Evolutionary conservation across 768 basidiomycete genomes (phyloP).

Genomic region (Hypholoma fasciculare): DNA sequence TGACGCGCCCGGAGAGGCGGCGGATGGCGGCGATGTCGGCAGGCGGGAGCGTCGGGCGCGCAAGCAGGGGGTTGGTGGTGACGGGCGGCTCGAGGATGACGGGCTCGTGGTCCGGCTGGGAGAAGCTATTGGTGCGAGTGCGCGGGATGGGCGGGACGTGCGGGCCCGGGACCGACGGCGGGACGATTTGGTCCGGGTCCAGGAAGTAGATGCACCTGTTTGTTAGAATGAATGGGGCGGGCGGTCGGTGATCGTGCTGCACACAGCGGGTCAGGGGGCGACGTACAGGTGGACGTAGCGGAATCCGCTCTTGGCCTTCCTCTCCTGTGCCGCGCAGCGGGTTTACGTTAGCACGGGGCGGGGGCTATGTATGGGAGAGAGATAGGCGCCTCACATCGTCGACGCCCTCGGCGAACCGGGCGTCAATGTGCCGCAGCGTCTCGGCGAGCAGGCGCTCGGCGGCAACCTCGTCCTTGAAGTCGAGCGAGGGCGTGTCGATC

Average conservation of each 20-base stretch:
- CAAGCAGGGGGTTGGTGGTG: conserved; percentile 68
- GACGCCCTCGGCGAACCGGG: conserved; percentile 69
- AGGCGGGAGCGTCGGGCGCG: conserved; percentile 65
- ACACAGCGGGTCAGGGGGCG: conserved; percentile 8
- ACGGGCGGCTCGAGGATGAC: conserved; percentile 82
- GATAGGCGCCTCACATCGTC: conserved; percentile 63
- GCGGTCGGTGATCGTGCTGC: conserved; percentile 15
- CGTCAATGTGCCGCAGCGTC: conserved; percentile 70
- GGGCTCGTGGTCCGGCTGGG: conserved; percentile 70
- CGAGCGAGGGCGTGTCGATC: conserved; percentile 81
- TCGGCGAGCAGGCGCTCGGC: conserved; percentile 67
- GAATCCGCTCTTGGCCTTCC: conserved; percentile 68
- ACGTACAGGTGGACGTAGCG: conserved; percentile 82
- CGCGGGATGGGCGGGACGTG: conserved; percentile 69
- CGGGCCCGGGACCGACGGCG: conserved; percentile 64
- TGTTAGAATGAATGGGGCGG: conserved; percentile 18
- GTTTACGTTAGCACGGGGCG: conserved; percentile 16
- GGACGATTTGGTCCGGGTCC: conserved; percentile 80
- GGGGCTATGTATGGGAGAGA: conserved; percentile 12
- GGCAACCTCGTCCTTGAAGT: conserved; percentile 65
- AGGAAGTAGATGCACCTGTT: conserved; percentile 82
- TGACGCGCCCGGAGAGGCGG: conserved; percentile 77
- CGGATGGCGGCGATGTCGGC: conserved; percentile 78
- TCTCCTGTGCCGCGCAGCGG: conserved; percentile 47
- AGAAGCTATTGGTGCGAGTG: conserved; percentile 69